phyloP scores from a whole-genome alignment of 441 rosid genomes.

The Arabidopsis lyrata region DNA sequence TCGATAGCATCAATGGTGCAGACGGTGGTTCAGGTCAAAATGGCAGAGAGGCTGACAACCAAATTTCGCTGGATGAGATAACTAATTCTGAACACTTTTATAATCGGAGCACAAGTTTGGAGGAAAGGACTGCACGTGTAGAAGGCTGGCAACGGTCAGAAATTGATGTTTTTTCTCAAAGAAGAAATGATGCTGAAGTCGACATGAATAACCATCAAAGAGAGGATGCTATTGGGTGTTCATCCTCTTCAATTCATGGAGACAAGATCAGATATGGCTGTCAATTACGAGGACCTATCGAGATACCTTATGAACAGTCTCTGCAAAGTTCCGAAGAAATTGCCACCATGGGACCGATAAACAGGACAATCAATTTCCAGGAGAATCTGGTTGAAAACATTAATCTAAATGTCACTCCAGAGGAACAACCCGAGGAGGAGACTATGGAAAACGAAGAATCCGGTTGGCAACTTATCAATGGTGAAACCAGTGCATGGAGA shows the following conservation, averaged over 20 bases:
- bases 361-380: conserved; percentile 43
- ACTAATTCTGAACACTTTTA: conserved; percentile 47
- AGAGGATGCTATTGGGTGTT: conserved; percentile 40
- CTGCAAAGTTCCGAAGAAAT: conserved; percentile 45
- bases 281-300: conserved; percentile 42
- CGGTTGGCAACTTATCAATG: conserved; percentile 50
- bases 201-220: conserved; percentile 41
- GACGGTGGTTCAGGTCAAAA: conserved; percentile 48
- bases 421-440: conserved; percentile 53
- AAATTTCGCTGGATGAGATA: conserved; percentile 45
- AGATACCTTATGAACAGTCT: conserved; percentile 47
- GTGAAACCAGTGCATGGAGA: conserved; percentile 53
- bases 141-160: conserved; percentile 52
- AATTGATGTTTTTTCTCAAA: conserved; percentile 47
- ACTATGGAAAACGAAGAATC: conserved; percentile 52
- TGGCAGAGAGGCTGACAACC: conserved; percentile 47
- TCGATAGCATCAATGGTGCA: conserved; percentile 46
- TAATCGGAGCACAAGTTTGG: conserved; percentile 47
- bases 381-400: conserved; percentile 46
- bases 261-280: conserved; percentile 45
- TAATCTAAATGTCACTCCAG: conserved; percentile 48
- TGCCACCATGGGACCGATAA: conserved; percentile 27
- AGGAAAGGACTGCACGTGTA: conserved; percentile 50
- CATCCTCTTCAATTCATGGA: conserved; percentile 41
- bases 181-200: conserved; percentile 47